Conservation (phyloP, 331 rosid genomes). For the Pyrus hybrid region DNA sequence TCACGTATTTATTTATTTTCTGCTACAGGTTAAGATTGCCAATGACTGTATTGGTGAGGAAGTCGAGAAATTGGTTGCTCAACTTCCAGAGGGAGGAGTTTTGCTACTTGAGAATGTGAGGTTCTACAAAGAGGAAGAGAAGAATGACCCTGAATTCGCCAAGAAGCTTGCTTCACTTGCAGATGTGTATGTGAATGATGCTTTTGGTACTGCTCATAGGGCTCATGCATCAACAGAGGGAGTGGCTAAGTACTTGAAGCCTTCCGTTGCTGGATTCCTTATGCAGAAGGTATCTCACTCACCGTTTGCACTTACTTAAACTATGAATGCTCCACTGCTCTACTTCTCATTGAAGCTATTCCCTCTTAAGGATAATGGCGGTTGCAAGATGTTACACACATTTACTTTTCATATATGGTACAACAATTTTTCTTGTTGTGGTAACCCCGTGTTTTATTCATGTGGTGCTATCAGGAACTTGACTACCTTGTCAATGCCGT, state of each 20-base stretch:
- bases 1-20: neutral
- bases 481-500: constrained; percentile 91
- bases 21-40: constrained; percentile 58
- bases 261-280: constrained; percentile 90
- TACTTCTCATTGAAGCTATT: neutral
- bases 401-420: neutral
- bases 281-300: constrained; percentile 74
- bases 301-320: neutral
- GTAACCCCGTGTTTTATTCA: neutral
- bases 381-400: neutral
- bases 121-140: constrained; percentile 94
- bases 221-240: constrained; percentile 99
- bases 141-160: constrained; percentile 87
- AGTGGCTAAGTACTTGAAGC: constrained; percentile 76
- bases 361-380: neutral
- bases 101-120: constrained; percentile 91
- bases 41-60: constrained; percentile 73
- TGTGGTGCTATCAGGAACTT: constrained; percentile 59
- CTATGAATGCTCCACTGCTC: neutral
- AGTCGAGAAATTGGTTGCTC: constrained; percentile 73
- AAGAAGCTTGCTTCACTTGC: constrained; percentile 93
- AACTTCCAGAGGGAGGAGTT: constrained; percentile 76
- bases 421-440: neutral
- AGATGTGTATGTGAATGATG: constrained; percentile 89
- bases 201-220: constrained; percentile 96